Base-by-base conservation (phyloP, 768 basidiomycete species). In the Goffeauzyma gilvescens region DNA sequence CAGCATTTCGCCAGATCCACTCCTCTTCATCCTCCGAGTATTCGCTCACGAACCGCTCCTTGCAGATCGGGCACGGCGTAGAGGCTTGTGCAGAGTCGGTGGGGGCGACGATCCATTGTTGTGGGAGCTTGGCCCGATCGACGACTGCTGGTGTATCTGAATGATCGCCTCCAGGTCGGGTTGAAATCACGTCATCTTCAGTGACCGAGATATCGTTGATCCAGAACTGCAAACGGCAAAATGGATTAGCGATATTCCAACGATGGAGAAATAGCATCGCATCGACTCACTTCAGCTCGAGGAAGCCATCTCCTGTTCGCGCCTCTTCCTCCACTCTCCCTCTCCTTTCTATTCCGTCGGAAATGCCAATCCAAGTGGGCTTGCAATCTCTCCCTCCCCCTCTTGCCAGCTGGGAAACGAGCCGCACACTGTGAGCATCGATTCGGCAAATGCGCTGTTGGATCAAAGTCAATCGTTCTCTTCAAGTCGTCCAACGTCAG, bases 281-380 rank as follows among this genome's bases (percentile, higher is more conserved):
- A 24, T 10, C 26, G 5, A 28, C 79, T 43, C 64, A 89, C 86
- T 67, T 89, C 82, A 46, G 76, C 67, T 49, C 72, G 69, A 40
- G 82, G 70, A 45, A 87, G 83, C 89, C 89, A 95, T 54, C 80
- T 79, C 20, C 90, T 73, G 54, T 79, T 82, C 52, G 86, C 78
- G 27, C 85, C 86, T 46, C 90, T 72, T 0, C 82, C 85, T 14
- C 74, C 65, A 31, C 75, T 77, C 60, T 64, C 60, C 6, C 57
- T 40, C 42, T 61, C 58, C 26, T 62, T 54, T 35, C 58, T 74
- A 57, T 95, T 96, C 60, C 90, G 80, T 59, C 78, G 72, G 67
- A 93, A 95, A 63, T 98, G 90, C 79, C 83, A 81, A 61, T 98
- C 90, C 54, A 96, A 71, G 59, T 98, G 93, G 45, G 78, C 75